Evolutionary conservation across 2,329 filamentous ascomycete species (phyloP).

Genomic region (Aspergillus thermomutatus): DNA sequence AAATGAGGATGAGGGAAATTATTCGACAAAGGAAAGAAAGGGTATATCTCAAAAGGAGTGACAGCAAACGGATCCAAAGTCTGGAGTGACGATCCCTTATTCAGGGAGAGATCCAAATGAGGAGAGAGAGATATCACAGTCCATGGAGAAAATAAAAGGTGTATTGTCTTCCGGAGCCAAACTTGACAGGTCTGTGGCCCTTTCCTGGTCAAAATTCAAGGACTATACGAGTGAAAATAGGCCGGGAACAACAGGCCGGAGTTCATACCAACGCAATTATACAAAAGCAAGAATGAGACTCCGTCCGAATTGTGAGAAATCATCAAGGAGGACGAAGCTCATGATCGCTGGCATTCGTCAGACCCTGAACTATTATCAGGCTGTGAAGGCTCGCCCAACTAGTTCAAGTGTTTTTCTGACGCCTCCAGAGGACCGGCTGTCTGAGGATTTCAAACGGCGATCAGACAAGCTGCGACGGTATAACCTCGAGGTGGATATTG

Average conservation of each 20-base stretch:
- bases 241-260: neutral
- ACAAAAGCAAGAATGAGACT: neutral
- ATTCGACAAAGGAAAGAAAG: slow-evolving; percentile 2
- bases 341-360: slow-evolving; percentile 4
- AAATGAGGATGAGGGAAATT: slow-evolving; percentile 2
- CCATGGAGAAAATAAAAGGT: neutral
- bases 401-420: slow-evolving; percentile 7
- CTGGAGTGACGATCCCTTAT: neutral
- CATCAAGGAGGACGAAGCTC: neutral
- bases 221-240: neutral
- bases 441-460: slow-evolving; percentile 8
- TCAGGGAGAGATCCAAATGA: neutral
- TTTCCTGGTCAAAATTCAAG: neutral
- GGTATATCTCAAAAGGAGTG: slow-evolving; percentile 5
- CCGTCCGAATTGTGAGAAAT: neutral
- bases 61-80: neutral
- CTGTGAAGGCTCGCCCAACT: slow-evolving; percentile 27
- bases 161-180: neutral
- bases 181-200: neutral
- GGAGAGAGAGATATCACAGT: neutral
- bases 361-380: slow-evolving; percentile 15
- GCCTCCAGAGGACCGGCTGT: neutral
- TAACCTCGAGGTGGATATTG: slow-evolving; percentile 14
- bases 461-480: slow-evolving; percentile 2
- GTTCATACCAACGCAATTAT: neutral